Evolutionary conservation across 805 yeast genomes (phyloP).

Genomic region (Zygosaccharomyces rouxii): DNA sequence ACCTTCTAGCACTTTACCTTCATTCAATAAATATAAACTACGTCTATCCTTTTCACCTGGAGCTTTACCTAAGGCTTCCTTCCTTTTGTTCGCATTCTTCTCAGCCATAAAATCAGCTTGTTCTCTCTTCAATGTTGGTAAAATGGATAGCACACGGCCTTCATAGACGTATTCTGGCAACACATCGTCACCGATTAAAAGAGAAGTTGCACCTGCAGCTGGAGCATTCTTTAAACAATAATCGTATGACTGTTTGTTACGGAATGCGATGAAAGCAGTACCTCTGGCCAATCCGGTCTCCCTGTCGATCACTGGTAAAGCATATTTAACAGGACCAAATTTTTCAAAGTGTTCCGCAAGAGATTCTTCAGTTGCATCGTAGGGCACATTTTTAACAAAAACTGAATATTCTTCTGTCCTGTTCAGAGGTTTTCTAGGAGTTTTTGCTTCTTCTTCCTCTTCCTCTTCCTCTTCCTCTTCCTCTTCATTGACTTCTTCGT

Average conservation of each 20-base stretch:
- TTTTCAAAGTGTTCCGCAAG: slow-evolving; percentile 69
- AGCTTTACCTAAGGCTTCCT: slow-evolving; percentile 72
- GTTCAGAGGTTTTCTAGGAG: slow-evolving; percentile 39
- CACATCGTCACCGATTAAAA: slow-evolving; percentile 88
- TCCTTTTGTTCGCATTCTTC: slow-evolving; percentile 66
- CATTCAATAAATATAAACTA: slow-evolving; percentile 80
- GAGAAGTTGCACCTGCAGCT: slow-evolving; percentile 52
- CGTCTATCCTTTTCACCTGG: slow-evolving; percentile 79
- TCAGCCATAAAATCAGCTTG: slow-evolving; percentile 73
- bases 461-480: too few species aligned
- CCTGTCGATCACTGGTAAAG: slow-evolving; percentile 86
- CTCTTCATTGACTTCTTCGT: slow-evolving; percentile 22
- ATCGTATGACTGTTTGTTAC: slow-evolving; percentile 53
- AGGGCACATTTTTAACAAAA: slow-evolving; percentile 90
- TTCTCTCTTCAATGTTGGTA: slow-evolving; percentile 82
- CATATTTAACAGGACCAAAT: slow-evolving; percentile 88
- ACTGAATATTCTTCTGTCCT: slow-evolving; percentile 67
- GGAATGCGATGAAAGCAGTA: slow-evolving; percentile 90
- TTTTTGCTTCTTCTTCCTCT: slow-evolving; percentile 33
- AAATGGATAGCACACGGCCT: slow-evolving; percentile 81
- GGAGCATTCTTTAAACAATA: slow-evolving; percentile 80
- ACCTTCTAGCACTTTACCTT: slow-evolving; percentile 81
- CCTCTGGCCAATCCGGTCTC: slow-evolving; percentile 86
- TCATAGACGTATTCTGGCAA: slow-evolving; percentile 84
- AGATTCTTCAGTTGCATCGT: slow-evolving; percentile 82